phyloP scores from a whole-genome alignment of 164 flowering plant species.

The Houttuynia cordata region DNA sequence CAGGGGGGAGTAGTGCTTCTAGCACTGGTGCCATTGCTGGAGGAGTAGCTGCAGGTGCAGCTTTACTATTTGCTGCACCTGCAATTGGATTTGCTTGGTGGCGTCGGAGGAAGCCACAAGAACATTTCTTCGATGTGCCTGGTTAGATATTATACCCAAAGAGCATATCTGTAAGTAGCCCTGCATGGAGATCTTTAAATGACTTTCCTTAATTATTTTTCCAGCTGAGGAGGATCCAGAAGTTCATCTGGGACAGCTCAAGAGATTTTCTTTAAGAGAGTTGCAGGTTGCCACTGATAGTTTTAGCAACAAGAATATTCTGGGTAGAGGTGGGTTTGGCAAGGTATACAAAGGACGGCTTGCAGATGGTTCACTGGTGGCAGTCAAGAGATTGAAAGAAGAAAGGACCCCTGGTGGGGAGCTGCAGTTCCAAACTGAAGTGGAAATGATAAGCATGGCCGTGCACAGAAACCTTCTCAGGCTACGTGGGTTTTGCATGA shows the following conservation, averaged over 20 bases:
- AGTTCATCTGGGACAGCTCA: constrained; percentile 42
- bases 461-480: constrained; percentile 33
- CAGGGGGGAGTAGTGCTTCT: constrained; percentile 20
- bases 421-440: constrained; percentile 38
- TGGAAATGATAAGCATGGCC: constrained; percentile 40
- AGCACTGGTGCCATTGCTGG: constrained; percentile 41
- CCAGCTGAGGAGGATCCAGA: constrained; percentile 48
- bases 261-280: constrained; percentile 34
- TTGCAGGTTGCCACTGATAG: constrained; percentile 37
- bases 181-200: background rate
- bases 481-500: constrained; percentile 34
- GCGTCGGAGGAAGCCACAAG: constrained; percentile 33
- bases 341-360: constrained; percentile 38
- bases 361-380: constrained; percentile 39
- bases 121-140: constrained; percentile 36
- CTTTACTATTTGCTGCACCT: constrained; percentile 36
- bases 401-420: constrained; percentile 36
- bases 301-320: constrained; percentile 33
- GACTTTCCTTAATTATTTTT: background rate
- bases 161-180: background rate
- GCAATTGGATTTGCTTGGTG: constrained; percentile 39
- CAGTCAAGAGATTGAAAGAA: constrained; percentile 33
- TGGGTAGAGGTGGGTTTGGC: constrained; percentile 42
- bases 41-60: constrained; percentile 46
- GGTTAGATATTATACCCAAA: constrained; percentile 16